Evolutionary conservation across 805 yeast genomes (phyloP), one percentile per base, ranked within the genome.

Genomic region (Wickerhamiella nectarea): DNA sequence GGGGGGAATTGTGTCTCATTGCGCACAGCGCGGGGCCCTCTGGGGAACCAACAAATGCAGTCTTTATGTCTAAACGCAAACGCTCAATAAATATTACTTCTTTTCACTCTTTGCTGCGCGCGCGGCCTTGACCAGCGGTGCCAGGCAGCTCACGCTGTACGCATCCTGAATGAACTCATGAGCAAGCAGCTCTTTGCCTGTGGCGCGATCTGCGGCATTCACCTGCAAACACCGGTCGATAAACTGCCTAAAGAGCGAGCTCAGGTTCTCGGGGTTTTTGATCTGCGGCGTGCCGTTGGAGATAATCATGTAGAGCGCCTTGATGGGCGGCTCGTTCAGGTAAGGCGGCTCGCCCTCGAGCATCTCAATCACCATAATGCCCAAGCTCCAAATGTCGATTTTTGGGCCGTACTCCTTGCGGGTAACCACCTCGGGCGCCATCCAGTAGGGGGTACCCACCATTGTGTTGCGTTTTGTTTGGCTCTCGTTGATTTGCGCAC

Each of bases 401-500:
- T 91, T 87, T 38, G 94, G 91, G 28, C 94, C 98, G 58, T 91
- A 91, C 57, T 87, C 95, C 60, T 86, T 87, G 53, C 93, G 76
- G 15, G 87, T 76, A 21, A 91, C 95, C 43, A 91, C 95, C 61
- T 91, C 99, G 1, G 99, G 99, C 0, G 99, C 99, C 99, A 91
- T 91, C 99, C 99, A 91, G 61, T 91, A 91, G 11, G 99, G 98
- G 0, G 99, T 91, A 12, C 99, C 99, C 14, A 91, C 98, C 94
- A 91, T 85, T 4, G 99, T 91, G 3, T 95, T 86, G 60, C 99
- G 76, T 61, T 89, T 87, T 44, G 81, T 68, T 51, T 82, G 80
- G 44, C 74, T 72, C 51, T 80, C 93, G 29, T 80, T 82, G 48
- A 82, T 71, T 62, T 87, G 94, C 0, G 98, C 99, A 65, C 98